These are phyloP conservation scores for Kodamaea plutei DNA, from an alignment of 1,139 yeast genomes.

Conservation along the genomic window DNA sequence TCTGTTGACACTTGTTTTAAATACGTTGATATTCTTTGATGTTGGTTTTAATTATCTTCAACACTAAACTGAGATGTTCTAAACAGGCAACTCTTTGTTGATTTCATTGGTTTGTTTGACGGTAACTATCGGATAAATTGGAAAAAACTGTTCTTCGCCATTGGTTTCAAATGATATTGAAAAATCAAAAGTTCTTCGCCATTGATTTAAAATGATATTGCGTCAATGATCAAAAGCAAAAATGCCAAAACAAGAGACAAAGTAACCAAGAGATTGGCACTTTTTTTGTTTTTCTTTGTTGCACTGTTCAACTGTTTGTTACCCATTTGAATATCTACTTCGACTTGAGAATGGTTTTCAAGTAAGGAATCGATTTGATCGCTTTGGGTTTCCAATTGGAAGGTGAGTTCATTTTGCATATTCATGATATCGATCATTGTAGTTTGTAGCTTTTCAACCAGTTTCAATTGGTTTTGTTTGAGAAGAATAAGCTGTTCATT, in stretches of 20 bases:
- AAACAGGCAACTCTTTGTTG: no score
- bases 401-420: constrained; percentile 71
- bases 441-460: constrained; percentile 66
- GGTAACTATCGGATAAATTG: no score
- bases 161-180: no score
- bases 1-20: no score
- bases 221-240: constrained; percentile 61
- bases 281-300: constrained; percentile 61
- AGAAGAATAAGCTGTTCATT: constrained; percentile 61
- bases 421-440: constrained; percentile 78
- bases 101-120: no score
- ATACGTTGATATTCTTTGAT: no score
- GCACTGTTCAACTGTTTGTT: constrained; percentile 72
- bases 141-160: no score
- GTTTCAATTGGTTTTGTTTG: constrained; percentile 64
- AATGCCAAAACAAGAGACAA: constrained; percentile 61
- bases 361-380: constrained; percentile 64
- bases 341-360: constrained; percentile 69
- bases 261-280: constrained; percentile 63
- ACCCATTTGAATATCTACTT: constrained; percentile 66
- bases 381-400: constrained; percentile 73
- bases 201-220: constrained; percentile 40
- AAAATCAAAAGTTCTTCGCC: no score
- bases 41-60: no score
- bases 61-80: no score